Evolutionary conservation across 257 asterid genomes (phyloP).

Genomic region (Marsdenia floribunda): DNA sequence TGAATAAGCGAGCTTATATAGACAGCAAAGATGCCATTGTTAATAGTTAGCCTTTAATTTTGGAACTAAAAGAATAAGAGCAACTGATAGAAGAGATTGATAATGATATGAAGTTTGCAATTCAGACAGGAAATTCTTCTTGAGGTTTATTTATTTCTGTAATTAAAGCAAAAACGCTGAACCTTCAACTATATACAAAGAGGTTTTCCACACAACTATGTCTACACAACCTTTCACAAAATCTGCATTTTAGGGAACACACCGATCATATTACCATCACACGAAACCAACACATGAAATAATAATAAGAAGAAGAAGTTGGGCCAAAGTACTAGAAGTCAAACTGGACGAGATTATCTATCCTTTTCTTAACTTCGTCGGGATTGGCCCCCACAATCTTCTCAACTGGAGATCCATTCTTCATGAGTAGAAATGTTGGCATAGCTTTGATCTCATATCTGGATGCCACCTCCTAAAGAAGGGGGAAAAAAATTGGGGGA

Average conservation of each 20-base stretch:
- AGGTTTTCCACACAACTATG: background rate
- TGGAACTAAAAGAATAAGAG: no score
- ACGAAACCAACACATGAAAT: background rate
- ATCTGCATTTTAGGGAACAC: background rate
- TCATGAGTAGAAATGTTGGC: constrained; percentile 35
- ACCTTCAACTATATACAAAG: background rate
- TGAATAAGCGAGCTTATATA: background rate
- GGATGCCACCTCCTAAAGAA: constrained; percentile 26
- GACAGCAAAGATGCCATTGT: background rate
- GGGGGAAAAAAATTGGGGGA: background rate
- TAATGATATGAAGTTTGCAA: background rate
- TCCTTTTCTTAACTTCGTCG: constrained; percentile 24
- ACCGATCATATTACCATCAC: no score
- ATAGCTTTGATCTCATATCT: constrained; percentile 29
- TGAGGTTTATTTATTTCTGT: background rate
- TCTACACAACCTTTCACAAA: background rate
- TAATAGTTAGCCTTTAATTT: background rate
- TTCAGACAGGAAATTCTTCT: background rate
- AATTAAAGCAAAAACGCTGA: background rate
- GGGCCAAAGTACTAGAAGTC: background rate
- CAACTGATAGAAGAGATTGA: no score
- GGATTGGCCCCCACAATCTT: constrained; percentile 37
- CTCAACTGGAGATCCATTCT: constrained; percentile 26
- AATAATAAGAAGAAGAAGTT: background rate
- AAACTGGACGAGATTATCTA: constrained; percentile 15